These are phyloP conservation scores for Diaporthe citri DNA, from an alignment of 2,329 filamentous ascomycete genomes.

Conservation along the genomic window DNA sequence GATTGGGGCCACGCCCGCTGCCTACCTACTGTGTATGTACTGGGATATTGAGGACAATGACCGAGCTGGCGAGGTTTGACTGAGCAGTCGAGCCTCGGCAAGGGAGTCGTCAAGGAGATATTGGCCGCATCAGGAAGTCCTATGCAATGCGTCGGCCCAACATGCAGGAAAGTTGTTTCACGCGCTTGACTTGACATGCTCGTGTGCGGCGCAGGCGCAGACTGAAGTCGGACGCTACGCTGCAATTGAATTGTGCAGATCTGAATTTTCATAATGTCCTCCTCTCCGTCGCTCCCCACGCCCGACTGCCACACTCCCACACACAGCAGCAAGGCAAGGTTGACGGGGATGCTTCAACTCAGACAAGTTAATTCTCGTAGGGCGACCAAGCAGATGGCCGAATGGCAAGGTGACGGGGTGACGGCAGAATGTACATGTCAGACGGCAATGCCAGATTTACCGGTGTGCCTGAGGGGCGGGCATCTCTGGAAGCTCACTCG, in stretches of 20 bases:
- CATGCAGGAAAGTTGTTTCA: slow-evolving; percentile 30
- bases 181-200: slow-evolving; percentile 15
- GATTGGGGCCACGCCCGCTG: neutral
- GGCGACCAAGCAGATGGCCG: slow-evolving; percentile 39
- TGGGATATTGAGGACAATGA: neutral
- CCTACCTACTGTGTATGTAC: neutral
- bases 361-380: slow-evolving; percentile 23
- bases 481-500: slow-evolving; percentile 38
- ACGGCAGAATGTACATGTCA: slow-evolving; percentile 25
- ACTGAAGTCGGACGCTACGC: slow-evolving; percentile 3
- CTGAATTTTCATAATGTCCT: neutral
- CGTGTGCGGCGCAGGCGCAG: slow-evolving; percentile 30
- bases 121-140: slow-evolving; percentile 28
- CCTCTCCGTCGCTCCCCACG: neutral
- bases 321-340: neutral
- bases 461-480: slow-evolving; percentile 32
- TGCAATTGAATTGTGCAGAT: neutral
- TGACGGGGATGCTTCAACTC: neutral
- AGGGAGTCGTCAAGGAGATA: slow-evolving; percentile 5
- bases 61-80: slow-evolving; percentile 31
- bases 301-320: slow-evolving; percentile 3
- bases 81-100: slow-evolving; percentile 15
- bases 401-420: neutral
- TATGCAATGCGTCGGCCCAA: slow-evolving; percentile 28
- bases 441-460: slow-evolving; percentile 31